Evolutionary conservation across 305 asterid genomes (phyloP), one percentile per base, ranked within the genome.

Genomic region (Caryopteris hybrid): DNA sequence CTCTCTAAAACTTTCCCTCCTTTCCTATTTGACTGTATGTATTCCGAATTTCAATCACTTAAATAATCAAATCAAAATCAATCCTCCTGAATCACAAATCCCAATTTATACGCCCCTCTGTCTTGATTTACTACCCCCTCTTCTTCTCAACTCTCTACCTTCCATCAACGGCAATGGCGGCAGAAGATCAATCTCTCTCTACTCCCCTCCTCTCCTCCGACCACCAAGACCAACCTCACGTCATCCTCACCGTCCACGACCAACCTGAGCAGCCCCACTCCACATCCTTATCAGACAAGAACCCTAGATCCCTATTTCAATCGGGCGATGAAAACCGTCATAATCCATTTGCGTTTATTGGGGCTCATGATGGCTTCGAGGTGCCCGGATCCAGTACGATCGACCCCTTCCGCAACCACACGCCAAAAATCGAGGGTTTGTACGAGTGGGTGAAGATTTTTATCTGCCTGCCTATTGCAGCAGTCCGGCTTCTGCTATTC

Each of bases 371-470:
- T 1, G 85, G 80, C 39, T 85, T 81, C 73, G 92, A 86, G 57
- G 77, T 85, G 41, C 97, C 94, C 45, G 80, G 76, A 56, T 72
- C 95, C 66, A 66, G 81, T 64, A 86, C 92, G 12, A 68, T 95
- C 70, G 97, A 95, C 64, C 98, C 99, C 50, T 95, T 89, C 57
- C 79, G 82, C 23, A 92, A 95, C 76, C 74, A 80, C 56, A 92
- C 99, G 53, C 85, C 80, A 12, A n/a, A 27, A 4, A 48, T 95
- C 68, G 95, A 84, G 66, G 99, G 99, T 65, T 55, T 92, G 2
- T 95, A 95, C 72, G 98, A 95, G 85, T 92, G 96, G 95, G 23
- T 86, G 52, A 95, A 95, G 94, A 85, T 86, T 75, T 22, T 88
- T 74, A 62, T 92, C 59, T 85, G 91, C 70, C 66, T 89, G 76